Evolutionary conservation across 257 asterid species (phyloP), one percentile per base, ranked within the genome.

Genomic region (Nicotiana obtusifolia): DNA sequence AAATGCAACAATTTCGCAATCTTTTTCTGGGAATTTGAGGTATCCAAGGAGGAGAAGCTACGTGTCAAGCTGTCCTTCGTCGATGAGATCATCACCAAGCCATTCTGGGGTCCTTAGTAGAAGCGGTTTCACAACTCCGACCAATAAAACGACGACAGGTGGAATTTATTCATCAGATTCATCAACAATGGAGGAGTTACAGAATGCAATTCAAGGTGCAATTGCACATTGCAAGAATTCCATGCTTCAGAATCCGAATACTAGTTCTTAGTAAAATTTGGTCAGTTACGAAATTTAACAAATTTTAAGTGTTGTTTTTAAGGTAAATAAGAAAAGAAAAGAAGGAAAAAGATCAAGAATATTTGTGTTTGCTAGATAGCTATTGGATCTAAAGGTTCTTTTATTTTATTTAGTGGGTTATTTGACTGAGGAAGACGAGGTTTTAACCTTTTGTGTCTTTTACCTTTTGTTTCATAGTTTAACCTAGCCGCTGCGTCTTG

Each of bases 141-240:
- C 19, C 87, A 88, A 80, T 37, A 86, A 88, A 79, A 8, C n/a
- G 10, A 24, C 0, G 54, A 69, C 53, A 66, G 83, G 81, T 35
- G 60, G 86, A 26, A 73, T 73, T 16, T 24, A n/a, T 10, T 10
- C 26, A 44, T 60, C 86, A 59, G 93, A 91, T 65, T 61, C 91
- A 5, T 92, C 98, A 22, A 89, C 97, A 5, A 94, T 93, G 97
- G 98, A 92, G 82, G 97, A 94, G 87, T 65, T 93, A 89, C 98
- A 92, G 89, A 92, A 76, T 65, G 97, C 98, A 10, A 93, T 95
- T 54, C 97, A 92, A 77, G 97, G 98, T 26, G 98, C 98, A 5
- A 94, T 94, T 67, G 94, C 97, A 1, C 97, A 94, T 69, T 94
- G 98, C 91, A 94, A 94, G 85, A 92, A 89, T 86, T 94, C 97